Base-by-base conservation (phyloP, 164 flowering plant genomes). In the Warburgia ugandensis region DNA sequence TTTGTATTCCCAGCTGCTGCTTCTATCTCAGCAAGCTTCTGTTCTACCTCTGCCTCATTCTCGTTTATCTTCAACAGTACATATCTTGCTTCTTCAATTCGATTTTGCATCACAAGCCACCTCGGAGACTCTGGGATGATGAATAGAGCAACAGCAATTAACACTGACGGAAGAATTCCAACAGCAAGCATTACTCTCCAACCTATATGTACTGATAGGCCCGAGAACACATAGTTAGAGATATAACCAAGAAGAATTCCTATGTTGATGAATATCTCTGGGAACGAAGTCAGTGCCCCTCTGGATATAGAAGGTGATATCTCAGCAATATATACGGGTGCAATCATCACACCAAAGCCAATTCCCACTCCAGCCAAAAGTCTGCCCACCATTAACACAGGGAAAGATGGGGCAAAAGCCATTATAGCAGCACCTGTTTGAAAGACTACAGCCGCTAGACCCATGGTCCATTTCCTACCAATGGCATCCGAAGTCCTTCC, bases 391-490 rank as follows among this genome's bases (percentile, higher is more conserved):
- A 90, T 77, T 29, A 90, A 65, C 23, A 83, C 52, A 41, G 20
- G 0, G 50, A 80, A 90, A 1, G 85, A 61, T 40, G 82, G 87
- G 44, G 97, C 96, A 43, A 81, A 12, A 1, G 94, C 69, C 97
- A 90, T 90, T 32, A 78, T 55, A 17, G 61, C 69, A 3, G 92
- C 97, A 35, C 97, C 97, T 3, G 59, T 23, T 70, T 86, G 96
- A 55, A 90, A 90, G 21, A 84, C 56, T 44, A 84, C 22, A 26
- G 97, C 91, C 29, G 96, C 96, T 25, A 79, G 59, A 20, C 72
- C 97, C 87, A 90, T 86, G 1, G 97, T 90, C 97, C 97, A 86
- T 68, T 90, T 90, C 59, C 97, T 63, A 33, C 97, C 97, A 32
- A 86, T 76, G 22, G 70, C 72, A 67, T 90, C 97, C 8, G 97